A percentile compares a stretch with the other conserved stretches of the same genome.
Conservation (phyloP, 148 eudicot genomes). For the Fallopia convolvulus region DNA sequence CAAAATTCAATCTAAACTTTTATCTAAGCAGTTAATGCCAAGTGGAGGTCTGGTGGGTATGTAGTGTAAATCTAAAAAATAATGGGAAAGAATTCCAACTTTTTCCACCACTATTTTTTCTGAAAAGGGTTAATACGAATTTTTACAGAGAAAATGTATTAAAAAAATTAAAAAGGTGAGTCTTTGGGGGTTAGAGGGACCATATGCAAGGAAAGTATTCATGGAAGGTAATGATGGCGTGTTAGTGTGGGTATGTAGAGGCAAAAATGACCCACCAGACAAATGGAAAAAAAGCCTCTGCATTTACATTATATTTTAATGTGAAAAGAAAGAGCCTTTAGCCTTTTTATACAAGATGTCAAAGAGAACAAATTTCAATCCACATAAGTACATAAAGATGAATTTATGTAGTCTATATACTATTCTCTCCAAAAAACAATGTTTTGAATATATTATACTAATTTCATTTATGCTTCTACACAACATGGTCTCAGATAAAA, state of each 20-base stretch:
- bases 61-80: not conserved
- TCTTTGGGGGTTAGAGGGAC: slow-evolving; percentile 2
- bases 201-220: not conserved
- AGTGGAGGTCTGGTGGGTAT: slow-evolving; percentile 1
- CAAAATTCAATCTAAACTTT: slow-evolving; percentile 1
- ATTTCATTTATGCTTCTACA: too few species aligned
- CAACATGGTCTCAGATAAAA: too few species aligned
- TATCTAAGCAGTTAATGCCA: slow-evolving; percentile 4
- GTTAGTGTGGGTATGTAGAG: slow-evolving; percentile 11
- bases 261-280: slow-evolving; percentile 2
- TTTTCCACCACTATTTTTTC: not conserved
- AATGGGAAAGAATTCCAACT: not conserved
- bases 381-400: slow-evolving; percentile 13
- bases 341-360: slow-evolving; percentile 8
- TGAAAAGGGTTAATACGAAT: not conserved
- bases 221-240: slow-evolving; percentile 11
- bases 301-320: not conserved
- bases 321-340: not conserved
- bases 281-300: not conserved
- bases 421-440: not conserved
- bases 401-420: slow-evolving; percentile 5
- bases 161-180: not conserved
- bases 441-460: too few species aligned
- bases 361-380: slow-evolving; percentile 13
- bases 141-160: slow-evolving; percentile 2